A percentile compares a stretch with the other conserved stretches of the same genome.
These are phyloP conservation scores for Sporothrix phasma DNA, from an alignment of 2,329 filamentous ascomycete species.

Conservation along the genomic window DNA sequence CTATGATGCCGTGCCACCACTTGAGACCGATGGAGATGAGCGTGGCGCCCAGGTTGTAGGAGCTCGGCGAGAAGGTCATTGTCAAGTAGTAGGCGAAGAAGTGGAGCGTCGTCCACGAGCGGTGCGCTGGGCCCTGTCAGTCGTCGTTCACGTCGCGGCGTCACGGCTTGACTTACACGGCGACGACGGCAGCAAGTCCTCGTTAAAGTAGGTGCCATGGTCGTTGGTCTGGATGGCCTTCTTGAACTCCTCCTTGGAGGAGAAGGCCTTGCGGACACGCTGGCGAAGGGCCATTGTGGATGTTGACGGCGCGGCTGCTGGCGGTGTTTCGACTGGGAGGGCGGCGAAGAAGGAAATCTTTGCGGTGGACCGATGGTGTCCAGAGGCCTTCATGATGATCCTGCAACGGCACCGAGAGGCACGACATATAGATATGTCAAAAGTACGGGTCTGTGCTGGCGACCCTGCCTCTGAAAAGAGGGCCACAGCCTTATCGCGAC, in stretches of 20 bases:
- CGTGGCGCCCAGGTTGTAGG: conserved; percentile 26
- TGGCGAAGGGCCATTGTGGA: conserved; percentile 9
- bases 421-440: conserved; percentile 1
- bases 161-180: conserved; percentile 15
- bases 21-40: conserved; percentile 25
- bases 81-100: conserved; percentile 28
- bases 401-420: neutral
- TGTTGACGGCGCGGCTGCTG: neutral
- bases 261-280: conserved; percentile 8
- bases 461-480: too few species aligned
- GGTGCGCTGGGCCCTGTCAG: conserved; percentile 17
- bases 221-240: conserved; percentile 11
- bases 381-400: neutral
- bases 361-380: neutral
- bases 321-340: too few species aligned
- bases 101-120: conserved; percentile 22
- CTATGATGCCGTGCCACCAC: conserved; percentile 27
- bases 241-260: conserved; percentile 11
- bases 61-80: conserved; percentile 27
- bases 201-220: conserved; percentile 20
- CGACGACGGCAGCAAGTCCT: conserved; percentile 22
- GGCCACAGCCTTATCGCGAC: neutral
- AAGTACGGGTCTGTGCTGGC: neutral
- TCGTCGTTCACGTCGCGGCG: too few species aligned
- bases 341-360: neutral